phyloP scores from a whole-genome alignment of 2,329 filamentous ascomycete genomes.

The Monosporascus sp. region DNA sequence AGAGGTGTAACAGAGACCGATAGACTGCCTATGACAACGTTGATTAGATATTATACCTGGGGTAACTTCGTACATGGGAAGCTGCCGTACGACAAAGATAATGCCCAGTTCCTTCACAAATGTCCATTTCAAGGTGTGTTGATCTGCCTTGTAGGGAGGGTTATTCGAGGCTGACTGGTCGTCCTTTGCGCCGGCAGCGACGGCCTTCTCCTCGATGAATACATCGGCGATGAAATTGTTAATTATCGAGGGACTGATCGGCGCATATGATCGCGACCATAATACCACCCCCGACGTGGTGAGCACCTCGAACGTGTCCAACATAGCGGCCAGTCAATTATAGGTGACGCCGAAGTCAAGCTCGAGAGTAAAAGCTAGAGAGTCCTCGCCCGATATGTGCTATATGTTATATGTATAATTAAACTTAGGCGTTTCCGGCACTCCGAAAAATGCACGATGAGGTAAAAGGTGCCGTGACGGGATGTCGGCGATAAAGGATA shows the following conservation, averaged over 20 bases:
- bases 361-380: not conserved
- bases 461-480: conserved; percentile 1
- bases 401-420: too few relatives aligned
- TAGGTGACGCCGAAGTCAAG: not conserved
- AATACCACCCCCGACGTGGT: conserved; percentile 95
- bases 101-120: conserved; percentile 86
- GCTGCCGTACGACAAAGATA: conserved; percentile 76
- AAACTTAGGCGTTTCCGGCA: too few relatives aligned
- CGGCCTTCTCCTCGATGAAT: conserved; percentile 90
- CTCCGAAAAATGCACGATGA: conserved; percentile 11
- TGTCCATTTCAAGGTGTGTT: conserved; percentile 93
- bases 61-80: conserved; percentile 2
- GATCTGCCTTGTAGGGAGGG: conserved; percentile 79
- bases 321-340: conserved; percentile 49
- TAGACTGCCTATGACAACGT: conserved; percentile 72
- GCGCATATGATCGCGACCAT: conserved; percentile 84
- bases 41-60: not conserved
- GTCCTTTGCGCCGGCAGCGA: conserved; percentile 56
- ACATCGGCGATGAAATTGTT: conserved; percentile 95
- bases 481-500: not conserved
- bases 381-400: too few relatives aligned
- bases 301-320: conserved; percentile 95
- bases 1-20: conserved; percentile 87
- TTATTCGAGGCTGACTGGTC: conserved; percentile 57
- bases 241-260: conserved; percentile 76